Conservation (phyloP, 2,329 filamentous ascomycete species). For the Cercospora zeae-maydis region DNA sequence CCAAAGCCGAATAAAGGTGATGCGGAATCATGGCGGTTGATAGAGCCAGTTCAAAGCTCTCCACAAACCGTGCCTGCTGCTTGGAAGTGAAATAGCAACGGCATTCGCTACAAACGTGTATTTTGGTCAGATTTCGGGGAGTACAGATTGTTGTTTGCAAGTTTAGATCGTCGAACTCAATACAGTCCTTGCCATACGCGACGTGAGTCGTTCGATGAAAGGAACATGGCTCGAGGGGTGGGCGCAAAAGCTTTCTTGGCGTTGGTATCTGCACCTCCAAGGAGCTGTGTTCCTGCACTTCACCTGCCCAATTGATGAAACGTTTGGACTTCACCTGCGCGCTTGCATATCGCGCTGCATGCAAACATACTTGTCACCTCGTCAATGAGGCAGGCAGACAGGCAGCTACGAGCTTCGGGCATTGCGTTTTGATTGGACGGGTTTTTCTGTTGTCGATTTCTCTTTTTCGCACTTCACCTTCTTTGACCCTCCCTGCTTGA, state of each 20-base stretch:
- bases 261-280: not conserved
- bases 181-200: slow-evolving; percentile 13
- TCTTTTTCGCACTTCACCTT: not conserved
- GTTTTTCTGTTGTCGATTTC: not conserved
- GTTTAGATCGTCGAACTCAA: slow-evolving; percentile 17
- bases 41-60: not conserved
- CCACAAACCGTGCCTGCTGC: not conserved
- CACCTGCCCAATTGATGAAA: not conserved
- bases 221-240: not conserved
- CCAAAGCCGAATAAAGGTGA: not conserved
- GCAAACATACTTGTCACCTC: not conserved
- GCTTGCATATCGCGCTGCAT: not conserved
- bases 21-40: not conserved
- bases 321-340: not conserved
- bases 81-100: not conserved
- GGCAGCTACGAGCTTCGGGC: not conserved
- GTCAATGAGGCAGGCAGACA: not conserved
- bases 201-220: not conserved
- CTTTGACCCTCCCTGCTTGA: too few relatives aligned
- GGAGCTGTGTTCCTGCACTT: not conserved
- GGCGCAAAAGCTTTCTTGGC: not conserved
- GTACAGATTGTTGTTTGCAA: not conserved
- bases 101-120: not conserved
- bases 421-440: not conserved
- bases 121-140: slow-evolving; percentile 4